Evolutionary conservation across 2,329 filamentous ascomycete species (phyloP).

Genomic region (Geosmithia putterillii): DNA sequence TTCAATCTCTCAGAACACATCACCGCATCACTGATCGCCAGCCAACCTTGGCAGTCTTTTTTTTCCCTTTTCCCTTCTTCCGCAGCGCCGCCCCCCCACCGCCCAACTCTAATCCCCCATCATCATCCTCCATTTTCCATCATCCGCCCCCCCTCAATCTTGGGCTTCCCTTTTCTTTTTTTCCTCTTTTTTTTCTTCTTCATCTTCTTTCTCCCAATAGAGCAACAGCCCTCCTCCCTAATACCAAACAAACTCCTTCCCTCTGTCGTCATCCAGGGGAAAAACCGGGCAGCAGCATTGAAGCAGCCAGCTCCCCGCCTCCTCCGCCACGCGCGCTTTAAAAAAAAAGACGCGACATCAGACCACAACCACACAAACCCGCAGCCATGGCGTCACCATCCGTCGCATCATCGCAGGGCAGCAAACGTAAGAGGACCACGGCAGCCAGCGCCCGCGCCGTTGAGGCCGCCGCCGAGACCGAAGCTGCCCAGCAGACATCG

Average conservation of each 20-base stretch:
- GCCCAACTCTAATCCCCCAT: too few relatives aligned
- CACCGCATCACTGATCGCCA: too few relatives aligned
- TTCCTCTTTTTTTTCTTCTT: too few relatives aligned
- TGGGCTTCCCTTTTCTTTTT: too few relatives aligned
- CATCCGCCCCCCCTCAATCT: too few relatives aligned
- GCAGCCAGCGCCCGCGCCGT: conserved; percentile 35
- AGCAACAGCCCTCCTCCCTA: not conserved
- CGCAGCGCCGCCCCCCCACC: too few relatives aligned
- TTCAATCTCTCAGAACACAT: too few relatives aligned
- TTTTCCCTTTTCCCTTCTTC: too few relatives aligned
- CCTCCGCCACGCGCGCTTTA: not conserved
- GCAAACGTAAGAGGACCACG: conserved; percentile 78
- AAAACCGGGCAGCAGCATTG: not conserved
- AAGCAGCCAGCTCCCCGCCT: not conserved
- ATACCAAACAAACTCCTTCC: not conserved
- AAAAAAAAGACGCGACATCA: not conserved
- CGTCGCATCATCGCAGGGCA: conserved; percentile 35
- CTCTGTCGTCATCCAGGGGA: not conserved
- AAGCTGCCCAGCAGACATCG: conserved; percentile 43
- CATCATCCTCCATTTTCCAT: too few relatives aligned
- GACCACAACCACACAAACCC: not conserved
- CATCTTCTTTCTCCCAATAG: too few relatives aligned
- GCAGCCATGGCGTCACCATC: conserved; percentile 47
- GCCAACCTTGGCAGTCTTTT: too few relatives aligned
- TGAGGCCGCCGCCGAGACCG: conserved; percentile 35